Evolutionary conservation across 768 basidiomycete species (phyloP).

Genomic region (Gymnopilus dilepis): DNA sequence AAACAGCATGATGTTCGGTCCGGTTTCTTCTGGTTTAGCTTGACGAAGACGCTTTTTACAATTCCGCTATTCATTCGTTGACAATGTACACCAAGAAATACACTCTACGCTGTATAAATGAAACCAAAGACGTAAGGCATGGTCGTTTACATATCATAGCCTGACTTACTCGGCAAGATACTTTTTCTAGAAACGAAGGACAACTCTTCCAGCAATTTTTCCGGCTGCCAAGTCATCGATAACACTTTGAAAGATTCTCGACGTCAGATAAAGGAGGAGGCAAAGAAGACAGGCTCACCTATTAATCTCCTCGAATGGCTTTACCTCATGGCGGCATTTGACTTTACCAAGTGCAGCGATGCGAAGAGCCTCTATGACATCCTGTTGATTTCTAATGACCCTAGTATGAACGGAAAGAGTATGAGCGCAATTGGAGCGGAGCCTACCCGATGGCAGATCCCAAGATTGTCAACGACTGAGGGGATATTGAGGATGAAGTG

Average conservation of each 20-base stretch:
- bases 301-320: conserved; percentile 54
- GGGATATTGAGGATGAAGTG: conserved; percentile 1
- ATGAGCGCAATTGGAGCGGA: not conserved
- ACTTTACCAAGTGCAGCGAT: conserved; percentile 75
- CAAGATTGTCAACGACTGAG: conserved; percentile 38
- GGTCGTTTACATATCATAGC: too few relatives aligned
- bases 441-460: conserved; percentile 46
- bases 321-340: conserved; percentile 55
- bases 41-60: too few relatives aligned
- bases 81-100: not conserved
- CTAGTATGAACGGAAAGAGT: conserved; percentile 14
- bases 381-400: conserved; percentile 68
- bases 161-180: too few relatives aligned
- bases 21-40: not conserved
- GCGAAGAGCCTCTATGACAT: conserved; percentile 76
- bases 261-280: not conserved
- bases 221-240: conserved; percentile 35
- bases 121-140: too few relatives aligned
- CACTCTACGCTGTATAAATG: too few relatives aligned
- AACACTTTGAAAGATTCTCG: conserved; percentile 23
- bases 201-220: conserved; percentile 38
- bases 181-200: conserved; percentile 29
- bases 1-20: conserved; percentile 20
- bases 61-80: too few relatives aligned
- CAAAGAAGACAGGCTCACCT: conserved; percentile 54